Base-by-base conservation (phyloP, 2,329 filamentous ascomycete species). In the Colletotrichum echinochloae region DNA sequence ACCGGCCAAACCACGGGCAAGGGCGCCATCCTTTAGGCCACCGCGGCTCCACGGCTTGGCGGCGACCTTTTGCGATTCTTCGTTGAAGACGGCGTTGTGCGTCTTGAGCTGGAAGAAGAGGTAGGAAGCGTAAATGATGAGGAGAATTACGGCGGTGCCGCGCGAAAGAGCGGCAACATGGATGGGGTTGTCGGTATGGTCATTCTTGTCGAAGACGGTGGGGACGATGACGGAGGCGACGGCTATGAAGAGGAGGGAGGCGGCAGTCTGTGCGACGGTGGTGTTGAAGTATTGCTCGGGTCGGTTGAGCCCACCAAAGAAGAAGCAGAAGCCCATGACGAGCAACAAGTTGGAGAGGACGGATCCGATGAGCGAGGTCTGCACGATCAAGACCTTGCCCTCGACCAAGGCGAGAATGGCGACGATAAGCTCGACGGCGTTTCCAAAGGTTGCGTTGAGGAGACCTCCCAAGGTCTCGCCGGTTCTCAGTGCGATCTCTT, bases 31-130 rank as follows among this genome's bases (percentile, higher is more conserved):
- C 71, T 71, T 79, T 65, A 79, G 76, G 48, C 60, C 78, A 67
- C 67, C 80, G 44, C 69, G 76, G 66, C 72, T 81, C 79, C 79
- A 85, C 2, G 86, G 87, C 76, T 82, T 85, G 48, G 82, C 93
- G 3, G 90, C 88, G 0, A 92, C 91, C 80, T 97, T 97, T 75
- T 93, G 87, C 74, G 91, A 93, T 41, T 93, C 90, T 62, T 90
- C 89, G 78, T 92, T 94, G 85, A 97, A 98, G 78, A 97, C 91
- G 11, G 84, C 84, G 30, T 87, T 86, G 79, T 98, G 95, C 0
- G 95, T 95, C 79, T 94, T 93, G 70, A 98, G 90, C 81, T 98
- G 95, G 85, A 98, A 98, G 80, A 93, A 87, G 2, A 98, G 90
- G 77, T 97, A 98, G 66, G 89, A 92, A 60, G 81, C 90, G 79